phyloP scores from a whole-genome alignment of 495 filamentous ascomycete genomes.

The Pyronema domesticum region DNA sequence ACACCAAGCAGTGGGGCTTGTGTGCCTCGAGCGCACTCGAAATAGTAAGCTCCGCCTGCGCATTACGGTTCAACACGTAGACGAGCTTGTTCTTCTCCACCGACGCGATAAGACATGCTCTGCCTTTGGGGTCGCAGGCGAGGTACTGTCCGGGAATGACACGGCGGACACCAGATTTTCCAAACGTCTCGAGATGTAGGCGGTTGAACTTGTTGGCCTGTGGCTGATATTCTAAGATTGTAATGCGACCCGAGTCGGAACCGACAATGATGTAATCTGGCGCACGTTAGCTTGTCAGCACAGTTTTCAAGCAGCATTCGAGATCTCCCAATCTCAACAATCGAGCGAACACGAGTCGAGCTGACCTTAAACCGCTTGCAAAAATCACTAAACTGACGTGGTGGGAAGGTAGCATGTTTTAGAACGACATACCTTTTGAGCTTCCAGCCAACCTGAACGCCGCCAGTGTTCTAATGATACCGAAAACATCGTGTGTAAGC shows the following conservation, averaged over 20 bases:
- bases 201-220: slow-evolving; percentile 74
- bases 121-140: slow-evolving; percentile 82
- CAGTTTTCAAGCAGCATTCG: slow-evolving; percentile 24
- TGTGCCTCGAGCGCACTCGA: slow-evolving; percentile 96
- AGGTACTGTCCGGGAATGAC: slow-evolving; percentile 92
- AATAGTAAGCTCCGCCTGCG: slow-evolving; percentile 84
- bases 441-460: slow-evolving; percentile 83
- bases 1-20: slow-evolving; percentile 81
- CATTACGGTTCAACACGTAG: slow-evolving; percentile 91
- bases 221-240: slow-evolving; percentile 80
- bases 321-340: neutral
- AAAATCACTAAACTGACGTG: slow-evolving; percentile 82
- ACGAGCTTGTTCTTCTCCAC: slow-evolving; percentile 99
- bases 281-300: slow-evolving; percentile 37
- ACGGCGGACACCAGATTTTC: slow-evolving; percentile 86
- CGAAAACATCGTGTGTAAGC: slow-evolving; percentile 83
- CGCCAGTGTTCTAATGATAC: slow-evolving; percentile 74
- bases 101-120: slow-evolving; percentile 83
- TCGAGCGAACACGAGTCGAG: slow-evolving; percentile 4
- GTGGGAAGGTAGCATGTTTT: slow-evolving; percentile 26
- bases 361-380: slow-evolving; percentile 25
- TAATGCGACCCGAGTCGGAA: slow-evolving; percentile 86
- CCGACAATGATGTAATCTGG: slow-evolving; percentile 92
- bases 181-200: slow-evolving; percentile 90
- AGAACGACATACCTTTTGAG: slow-evolving; percentile 69